Evolutionary conservation across 2,329 filamentous ascomycete genomes (phyloP).

Genomic region (Neoascochyta sp.): DNA sequence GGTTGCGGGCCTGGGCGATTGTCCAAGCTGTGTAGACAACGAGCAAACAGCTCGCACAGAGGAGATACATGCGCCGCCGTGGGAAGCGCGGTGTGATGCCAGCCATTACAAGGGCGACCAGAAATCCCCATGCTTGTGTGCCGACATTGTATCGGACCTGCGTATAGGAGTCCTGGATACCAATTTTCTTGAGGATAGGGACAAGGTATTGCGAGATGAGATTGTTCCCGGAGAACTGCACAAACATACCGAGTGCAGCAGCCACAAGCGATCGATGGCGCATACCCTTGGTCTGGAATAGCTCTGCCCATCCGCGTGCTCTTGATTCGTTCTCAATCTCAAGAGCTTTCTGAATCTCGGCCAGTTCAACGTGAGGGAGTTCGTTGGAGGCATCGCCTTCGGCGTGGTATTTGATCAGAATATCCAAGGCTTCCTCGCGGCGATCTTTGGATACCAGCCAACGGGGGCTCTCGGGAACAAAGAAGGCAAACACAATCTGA

Average conservation of each 20-base stretch:
- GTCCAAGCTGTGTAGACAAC: slow-evolving; percentile 39
- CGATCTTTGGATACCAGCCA: slow-evolving; percentile 63
- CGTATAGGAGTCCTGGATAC: slow-evolving; percentile 49
- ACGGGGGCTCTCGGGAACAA: slow-evolving; percentile 62
- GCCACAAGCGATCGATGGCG: slow-evolving; percentile 60
- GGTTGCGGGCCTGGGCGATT: slow-evolving; percentile 50
- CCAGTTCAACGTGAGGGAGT: slow-evolving; percentile 63
- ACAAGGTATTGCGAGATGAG: slow-evolving; percentile 64
- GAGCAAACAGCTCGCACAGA: slow-evolving; percentile 36
- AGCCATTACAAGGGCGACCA: slow-evolving; percentile 55
- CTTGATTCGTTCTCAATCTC: slow-evolving; percentile 53
- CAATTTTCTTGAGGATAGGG: slow-evolving; percentile 58
- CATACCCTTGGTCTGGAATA: slow-evolving; percentile 61
- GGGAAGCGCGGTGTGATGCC: slow-evolving; percentile 54
- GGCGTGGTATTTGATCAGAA: slow-evolving; percentile 62
- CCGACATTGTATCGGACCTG: slow-evolving; percentile 49
- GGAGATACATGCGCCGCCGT: slow-evolving; percentile 55
- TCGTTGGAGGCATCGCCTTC: slow-evolving; percentile 53
- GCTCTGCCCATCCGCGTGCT: slow-evolving; percentile 55
- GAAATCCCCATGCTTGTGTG: slow-evolving; percentile 58
- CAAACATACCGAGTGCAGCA: slow-evolving; percentile 61
- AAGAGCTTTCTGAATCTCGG: slow-evolving; percentile 63
- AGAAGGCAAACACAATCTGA: slow-evolving; percentile 61
- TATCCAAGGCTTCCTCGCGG: slow-evolving; percentile 58
- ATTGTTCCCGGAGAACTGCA: slow-evolving; percentile 64